These are phyloP conservation scores for Hymenotorrendiella dingleyae DNA, from an alignment of 2,329 filamentous ascomycete genomes.

Conservation along the genomic window DNA sequence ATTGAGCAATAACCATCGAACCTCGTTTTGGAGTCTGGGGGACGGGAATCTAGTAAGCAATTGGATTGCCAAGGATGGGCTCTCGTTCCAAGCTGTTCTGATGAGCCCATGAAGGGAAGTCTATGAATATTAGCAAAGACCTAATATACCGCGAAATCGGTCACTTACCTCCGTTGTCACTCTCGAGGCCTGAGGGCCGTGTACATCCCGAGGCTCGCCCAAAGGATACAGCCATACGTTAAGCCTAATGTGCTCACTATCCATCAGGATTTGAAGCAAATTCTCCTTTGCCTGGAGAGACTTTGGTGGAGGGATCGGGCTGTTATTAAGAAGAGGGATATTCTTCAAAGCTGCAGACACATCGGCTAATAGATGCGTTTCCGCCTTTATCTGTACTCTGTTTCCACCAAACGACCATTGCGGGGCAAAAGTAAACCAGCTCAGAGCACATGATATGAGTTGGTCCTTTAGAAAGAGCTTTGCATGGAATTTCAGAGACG, in stretches of 20 bases:
- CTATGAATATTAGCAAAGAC: slow-evolving; percentile 36
- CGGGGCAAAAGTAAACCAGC: slow-evolving; percentile 80
- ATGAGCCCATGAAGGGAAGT: slow-evolving; percentile 48
- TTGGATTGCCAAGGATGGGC: slow-evolving; percentile 81
- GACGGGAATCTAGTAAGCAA: slow-evolving; percentile 74
- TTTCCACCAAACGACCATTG: slow-evolving; percentile 97
- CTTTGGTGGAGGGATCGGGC: slow-evolving; percentile 41
- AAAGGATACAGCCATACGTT: slow-evolving; percentile 87
- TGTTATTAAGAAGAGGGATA: slow-evolving; percentile 52
- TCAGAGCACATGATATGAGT: slow-evolving; percentile 76
- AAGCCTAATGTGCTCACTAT: slow-evolving; percentile 78
- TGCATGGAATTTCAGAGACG: slow-evolving; percentile 54
- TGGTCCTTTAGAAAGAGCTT: slow-evolving; percentile 85
- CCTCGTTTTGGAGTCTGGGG: slow-evolving; percentile 63
- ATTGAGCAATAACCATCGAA: slow-evolving; percentile 74
- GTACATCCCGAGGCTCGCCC: slow-evolving; percentile 52
- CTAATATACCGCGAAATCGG: slow-evolving; percentile 7
- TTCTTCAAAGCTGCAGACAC: slow-evolving; percentile 61
- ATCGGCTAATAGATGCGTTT: slow-evolving; percentile 75
- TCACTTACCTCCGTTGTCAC: slow-evolving; percentile 39
- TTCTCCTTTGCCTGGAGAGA: slow-evolving; percentile 74
- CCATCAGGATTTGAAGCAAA: slow-evolving; percentile 71
- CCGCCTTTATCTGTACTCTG: slow-evolving; percentile 85
- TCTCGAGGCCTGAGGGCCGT: slow-evolving; percentile 23
- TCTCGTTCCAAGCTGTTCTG: slow-evolving; percentile 80